Conservation (phyloP, 2,329 filamentous ascomycete species). For the Celoporthe dispersa region DNA sequence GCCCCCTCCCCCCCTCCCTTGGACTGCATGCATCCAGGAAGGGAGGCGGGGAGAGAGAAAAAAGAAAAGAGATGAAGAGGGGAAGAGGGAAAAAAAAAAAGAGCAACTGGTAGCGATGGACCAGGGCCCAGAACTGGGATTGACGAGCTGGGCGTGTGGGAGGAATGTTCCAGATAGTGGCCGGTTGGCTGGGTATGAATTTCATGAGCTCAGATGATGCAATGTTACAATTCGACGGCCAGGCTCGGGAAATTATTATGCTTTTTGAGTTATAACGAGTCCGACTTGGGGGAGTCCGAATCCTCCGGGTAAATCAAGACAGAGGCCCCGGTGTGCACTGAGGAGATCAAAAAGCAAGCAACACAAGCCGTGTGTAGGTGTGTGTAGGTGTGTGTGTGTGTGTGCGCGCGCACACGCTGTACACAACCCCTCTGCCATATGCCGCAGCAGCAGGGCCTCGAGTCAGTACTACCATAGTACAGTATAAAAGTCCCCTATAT, state of each 20-base stretch:
- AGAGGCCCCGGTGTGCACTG: not conserved
- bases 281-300: not conserved
- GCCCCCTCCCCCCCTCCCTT: not conserved
- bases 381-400: not conserved
- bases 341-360: not conserved
- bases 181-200: not conserved
- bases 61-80: not conserved
- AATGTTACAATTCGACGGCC: not conserved
- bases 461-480: slow-evolving; percentile 3
- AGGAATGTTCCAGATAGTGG: not conserved
- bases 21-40: not conserved
- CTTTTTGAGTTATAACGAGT: slow-evolving; percentile 1
- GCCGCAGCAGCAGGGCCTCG: not conserved
- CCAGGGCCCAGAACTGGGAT: not conserved
- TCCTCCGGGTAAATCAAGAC: slow-evolving; percentile 6
- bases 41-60: not conserved
- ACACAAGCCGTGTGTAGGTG: too few relatives aligned
- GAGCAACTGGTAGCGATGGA: not conserved
- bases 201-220: not conserved
- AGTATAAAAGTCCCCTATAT: slow-evolving; percentile 8
- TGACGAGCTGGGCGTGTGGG: not conserved
- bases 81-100: not conserved
- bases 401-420: not conserved
- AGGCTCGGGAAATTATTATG: slow-evolving; percentile 7
- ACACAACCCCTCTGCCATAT: not conserved